Evolutionary conservation across 805 yeast species (phyloP), one percentile per base, ranked within the genome.

Genomic region (Zygoascus biomembranicola): DNA sequence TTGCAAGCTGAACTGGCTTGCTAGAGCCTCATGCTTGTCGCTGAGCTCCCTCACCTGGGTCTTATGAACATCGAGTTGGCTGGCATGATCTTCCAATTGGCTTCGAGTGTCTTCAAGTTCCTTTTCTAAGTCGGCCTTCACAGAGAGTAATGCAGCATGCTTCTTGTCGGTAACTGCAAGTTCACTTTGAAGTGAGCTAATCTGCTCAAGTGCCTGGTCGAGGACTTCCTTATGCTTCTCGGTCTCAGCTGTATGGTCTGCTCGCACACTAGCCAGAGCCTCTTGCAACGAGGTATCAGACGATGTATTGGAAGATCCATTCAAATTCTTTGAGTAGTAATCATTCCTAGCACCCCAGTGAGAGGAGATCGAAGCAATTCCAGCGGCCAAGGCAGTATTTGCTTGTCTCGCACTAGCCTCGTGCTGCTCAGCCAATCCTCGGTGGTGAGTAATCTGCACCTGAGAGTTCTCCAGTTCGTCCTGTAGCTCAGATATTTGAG

Each of bases 311-410:
- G 45, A 11, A 19, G n/a, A 3, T 20, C 48, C 31, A 19, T 49
- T 14, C 16, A 11, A n/a, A n/a, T 35, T 35, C 11, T n/a, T 23
- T 47, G 14, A 53, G 47, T 35, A 60, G 49, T 23, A 52, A 47
- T 28, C 49, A 32, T 54, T 55, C 11, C 61, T 55, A 1, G 57
- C 61, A 6, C 57, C 57, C 67, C 66, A 63, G 50, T 62, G 35
- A 14, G 64, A 37, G 10, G 57, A 60, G 54, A 63, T 55, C 50
- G 53, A 49, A 31, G 52, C 55, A 49, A 63, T 58, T 13, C 62
- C 63, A 13, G 47, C 51, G 14, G 53, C 52, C 51, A 63, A 46
- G 13, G 66, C 60, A n/a, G 42, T 28, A 16, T 59, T 46, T 11
- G 65, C 53, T 16, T 60, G 57, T 26, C 50, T 54, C 31, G 56